Conservation (phyloP, 2,329 filamentous ascomycete species). For the Penicillium sp. region DNA sequence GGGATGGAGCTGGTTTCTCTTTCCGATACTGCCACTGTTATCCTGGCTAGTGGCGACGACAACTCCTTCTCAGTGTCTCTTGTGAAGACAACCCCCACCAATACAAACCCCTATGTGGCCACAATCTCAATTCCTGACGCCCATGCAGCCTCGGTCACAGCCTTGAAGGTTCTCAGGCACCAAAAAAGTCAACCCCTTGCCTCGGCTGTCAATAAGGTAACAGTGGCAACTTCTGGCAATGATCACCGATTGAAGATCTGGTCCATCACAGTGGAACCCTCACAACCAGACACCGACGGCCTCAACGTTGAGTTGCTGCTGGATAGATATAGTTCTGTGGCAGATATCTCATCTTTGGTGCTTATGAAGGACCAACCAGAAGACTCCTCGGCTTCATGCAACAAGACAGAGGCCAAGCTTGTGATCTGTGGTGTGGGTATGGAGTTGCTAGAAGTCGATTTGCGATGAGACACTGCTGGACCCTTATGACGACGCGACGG, state of each 20-base stretch:
- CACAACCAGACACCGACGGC: conserved; percentile 16
- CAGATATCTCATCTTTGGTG: conserved; percentile 55
- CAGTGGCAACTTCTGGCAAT: conserved; percentile 43
- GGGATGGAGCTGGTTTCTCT: conserved; percentile 38
- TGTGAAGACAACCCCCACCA: conserved; percentile 25
- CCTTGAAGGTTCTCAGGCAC: conserved; percentile 33
- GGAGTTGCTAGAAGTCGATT: conserved; percentile 40
- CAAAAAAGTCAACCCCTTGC: conserved; percentile 1
- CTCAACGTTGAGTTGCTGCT: conserved; percentile 27
- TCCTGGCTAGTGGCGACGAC: conserved; percentile 84
- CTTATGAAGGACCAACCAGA: conserved; percentile 14
- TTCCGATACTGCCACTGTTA: conserved; percentile 41
- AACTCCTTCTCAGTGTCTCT: conserved; percentile 67
- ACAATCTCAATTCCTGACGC: conserved; percentile 42
- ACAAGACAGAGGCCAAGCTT: conserved; percentile 23
- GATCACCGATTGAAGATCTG: conserved; percentile 49
- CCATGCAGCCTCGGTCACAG: conserved; percentile 46
- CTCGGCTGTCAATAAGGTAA: conserved; percentile 6
- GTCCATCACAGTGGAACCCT: conserved; percentile 33
- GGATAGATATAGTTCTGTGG: conserved; percentile 49
- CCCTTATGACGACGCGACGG: no score
- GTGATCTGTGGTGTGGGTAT: conserved; percentile 52
- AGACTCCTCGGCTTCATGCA: conserved; percentile 16
- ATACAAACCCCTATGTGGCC: conserved; percentile 20
- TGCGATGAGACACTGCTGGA: no score